A percentile compares a stretch with the other conserved stretches of the same genome.
Evolutionary conservation across 2,329 filamentous ascomycete species (phyloP).

Genomic region (Decorospora gaudefroyi): DNA sequence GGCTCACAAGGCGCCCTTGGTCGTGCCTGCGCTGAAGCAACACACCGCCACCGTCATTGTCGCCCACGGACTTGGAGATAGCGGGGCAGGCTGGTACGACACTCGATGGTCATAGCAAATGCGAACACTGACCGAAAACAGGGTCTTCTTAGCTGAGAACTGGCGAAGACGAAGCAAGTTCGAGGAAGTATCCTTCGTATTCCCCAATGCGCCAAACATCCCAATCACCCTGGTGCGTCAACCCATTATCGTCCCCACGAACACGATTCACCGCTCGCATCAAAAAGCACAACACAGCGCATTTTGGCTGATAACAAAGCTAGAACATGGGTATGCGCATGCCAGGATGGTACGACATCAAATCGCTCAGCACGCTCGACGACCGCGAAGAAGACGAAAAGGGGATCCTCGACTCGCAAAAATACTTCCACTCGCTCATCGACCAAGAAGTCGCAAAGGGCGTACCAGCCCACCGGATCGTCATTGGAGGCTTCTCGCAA

Average conservation of each 20-base stretch:
- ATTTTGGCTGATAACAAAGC: slow-evolving; percentile 4
- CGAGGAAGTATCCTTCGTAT: slow-evolving; percentile 88
- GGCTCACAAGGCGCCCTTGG: slow-evolving; percentile 57
- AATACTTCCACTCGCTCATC: slow-evolving; percentile 79
- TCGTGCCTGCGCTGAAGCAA: slow-evolving; percentile 76
- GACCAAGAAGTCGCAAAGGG: slow-evolving; percentile 78
- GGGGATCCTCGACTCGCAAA: slow-evolving; percentile 73
- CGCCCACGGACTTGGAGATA: slow-evolving; percentile 86
- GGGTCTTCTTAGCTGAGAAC: slow-evolving; percentile 80
- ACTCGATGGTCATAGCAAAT: background rate
- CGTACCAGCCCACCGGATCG: slow-evolving; percentile 79
- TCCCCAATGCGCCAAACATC: slow-evolving; percentile 86
- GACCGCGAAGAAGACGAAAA: slow-evolving; percentile 64
- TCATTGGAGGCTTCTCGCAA: slow-evolving; percentile 84
- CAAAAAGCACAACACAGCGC: background rate
- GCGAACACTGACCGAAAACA: slow-evolving; percentile 38
- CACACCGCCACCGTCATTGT: slow-evolving; percentile 97
- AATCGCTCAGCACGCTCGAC: slow-evolving; percentile 53
- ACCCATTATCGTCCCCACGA: background rate
- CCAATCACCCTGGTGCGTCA: slow-evolving; percentile 76
- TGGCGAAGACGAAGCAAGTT: slow-evolving; percentile 81
- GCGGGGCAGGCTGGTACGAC: slow-evolving; percentile 71
- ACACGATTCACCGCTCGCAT: background rate
- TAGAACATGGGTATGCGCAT: slow-evolving; percentile 77
- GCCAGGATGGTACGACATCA: slow-evolving; percentile 87